phyloP scores from a whole-genome alignment of 2,329 filamentous ascomycete genomes.

The Pseudogymnoascus sp. region DNA sequence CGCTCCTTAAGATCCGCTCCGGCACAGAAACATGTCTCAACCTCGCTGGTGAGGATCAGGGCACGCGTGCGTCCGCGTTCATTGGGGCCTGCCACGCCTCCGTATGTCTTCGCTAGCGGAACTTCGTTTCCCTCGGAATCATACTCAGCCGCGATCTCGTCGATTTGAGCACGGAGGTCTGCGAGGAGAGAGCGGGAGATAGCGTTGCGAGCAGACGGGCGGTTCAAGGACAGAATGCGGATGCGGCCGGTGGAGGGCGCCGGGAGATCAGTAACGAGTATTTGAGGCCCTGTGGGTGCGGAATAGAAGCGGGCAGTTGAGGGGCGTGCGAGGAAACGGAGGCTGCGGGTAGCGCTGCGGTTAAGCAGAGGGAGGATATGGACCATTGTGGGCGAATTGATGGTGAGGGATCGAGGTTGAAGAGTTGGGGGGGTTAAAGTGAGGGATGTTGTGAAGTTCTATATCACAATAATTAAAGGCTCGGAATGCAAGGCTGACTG shows the following conservation, averaged over 20 bases:
- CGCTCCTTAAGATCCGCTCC: constrained; percentile 93
- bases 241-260: constrained; percentile 77
- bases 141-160: constrained; percentile 60
- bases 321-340: constrained; percentile 4
- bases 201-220: constrained; percentile 79
- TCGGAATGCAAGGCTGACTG: constrained; percentile 1
- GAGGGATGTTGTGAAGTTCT: not conserved
- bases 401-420: not conserved
- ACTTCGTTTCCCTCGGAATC: constrained; percentile 47
- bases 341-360: not conserved
- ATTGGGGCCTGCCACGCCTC: constrained; percentile 38
- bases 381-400: constrained; percentile 1
- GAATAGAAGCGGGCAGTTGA: constrained; percentile 8
- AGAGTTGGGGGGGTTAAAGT: not conserved
- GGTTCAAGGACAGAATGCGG: constrained; percentile 79
- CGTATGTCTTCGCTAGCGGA: constrained; percentile 34
- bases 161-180: constrained; percentile 64
- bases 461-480: constrained; percentile 3
- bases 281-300: not conserved
- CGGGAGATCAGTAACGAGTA: constrained; percentile 45
- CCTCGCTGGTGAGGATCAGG: constrained; percentile 73
- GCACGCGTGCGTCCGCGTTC: constrained; percentile 61
- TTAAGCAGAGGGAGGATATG: not conserved
- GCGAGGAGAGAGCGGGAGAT: constrained; percentile 73
- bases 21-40: constrained; percentile 85